Base-by-base conservation (phyloP, 1,139 yeast genomes). In the Dujonia santamariae region DNA sequence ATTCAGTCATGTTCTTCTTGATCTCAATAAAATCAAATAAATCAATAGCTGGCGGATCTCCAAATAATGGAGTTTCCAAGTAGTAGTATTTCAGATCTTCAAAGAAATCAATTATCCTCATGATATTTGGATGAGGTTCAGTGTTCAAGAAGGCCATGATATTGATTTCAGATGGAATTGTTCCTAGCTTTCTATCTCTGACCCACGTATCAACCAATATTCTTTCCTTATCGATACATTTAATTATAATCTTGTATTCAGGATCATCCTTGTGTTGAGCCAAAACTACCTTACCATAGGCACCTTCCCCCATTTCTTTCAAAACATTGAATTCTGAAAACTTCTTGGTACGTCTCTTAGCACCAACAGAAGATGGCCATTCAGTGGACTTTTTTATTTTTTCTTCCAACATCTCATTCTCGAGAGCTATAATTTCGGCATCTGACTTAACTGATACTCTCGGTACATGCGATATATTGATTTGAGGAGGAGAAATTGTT, bases 131-230 rank as follows among this genome's bases (percentile, higher is more conserved):
- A 56, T 92, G 97, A 1, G 90, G 92, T 42, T 78, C 77, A 35
- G 71, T 65, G 50, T 79, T 80, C 40, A 92, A 64, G 15, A 80
- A 80, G 19, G 92, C 81, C 87, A 92, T 81, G 31, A 92, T 83
- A 55, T 88, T 95, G 47, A 92, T 92, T 56, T 92, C 98, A 13
- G 92, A 80, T 0, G 98, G 97, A 21, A 92, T 85, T 0, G 96
- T 90, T 4, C 98, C 98, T 28, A 90, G 64, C 42, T 75, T 76
- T 16, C 96, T 74, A 56, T 92, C 97, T 37, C 97, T 69, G 2
- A 88, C 95, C 98, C 98, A 92, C 0, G 97, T 87, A 56, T 92
- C 98, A 7, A 92, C 97, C 50, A 92, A 66, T 47, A 92, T 92
- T 37, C 96, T 75, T 46, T 88, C 96, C 52, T 92, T 92, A 51